Evolutionary conservation across 371 early-diverging fungal species (phyloP).

Genomic region (Parasitella parasitica): DNA sequence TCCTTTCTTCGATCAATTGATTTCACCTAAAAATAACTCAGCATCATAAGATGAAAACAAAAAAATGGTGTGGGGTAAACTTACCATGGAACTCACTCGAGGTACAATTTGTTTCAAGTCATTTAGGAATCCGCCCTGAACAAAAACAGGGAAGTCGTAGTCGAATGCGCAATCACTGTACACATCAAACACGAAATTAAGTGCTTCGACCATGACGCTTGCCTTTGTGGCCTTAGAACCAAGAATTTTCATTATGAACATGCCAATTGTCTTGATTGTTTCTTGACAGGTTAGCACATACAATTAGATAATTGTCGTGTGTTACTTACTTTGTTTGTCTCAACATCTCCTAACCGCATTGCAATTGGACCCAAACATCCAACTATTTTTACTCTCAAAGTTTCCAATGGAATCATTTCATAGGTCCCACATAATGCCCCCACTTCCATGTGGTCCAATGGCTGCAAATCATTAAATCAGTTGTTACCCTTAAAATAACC

Average conservation of each 20-base stretch:
- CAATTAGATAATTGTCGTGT: not conserved
- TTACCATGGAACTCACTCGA: conserved; percentile 52
- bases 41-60: not conserved
- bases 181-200: conserved; percentile 78
- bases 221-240: conserved; percentile 29
- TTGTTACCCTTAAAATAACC: not conserved
- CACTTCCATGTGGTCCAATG: conserved; percentile 46
- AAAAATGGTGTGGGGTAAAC: not conserved
- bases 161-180: conserved; percentile 84
- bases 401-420: conserved; percentile 42
- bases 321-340: conserved; percentile 65
- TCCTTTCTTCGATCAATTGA: conserved; percentile 72
- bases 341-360: conserved; percentile 67
- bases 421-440: conserved; percentile 55
- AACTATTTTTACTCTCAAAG: conserved; percentile 69
- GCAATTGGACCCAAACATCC: conserved; percentile 78
- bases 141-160: conserved; percentile 83
- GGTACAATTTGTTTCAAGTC: conserved; percentile 56
- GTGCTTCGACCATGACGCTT: conserved; percentile 65
- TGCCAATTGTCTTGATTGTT: conserved; percentile 30
- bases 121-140: conserved; percentile 60
- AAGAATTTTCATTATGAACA: conserved; percentile 31
- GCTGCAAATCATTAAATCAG: conserved; percentile 22
- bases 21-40: conserved; percentile 47
- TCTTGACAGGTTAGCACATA: not conserved